A percentile compares a stretch with the other conserved stretches of the same genome.
phyloP scores from a whole-genome alignment of 441 rosid species.

The Daphne laureola region DNA sequence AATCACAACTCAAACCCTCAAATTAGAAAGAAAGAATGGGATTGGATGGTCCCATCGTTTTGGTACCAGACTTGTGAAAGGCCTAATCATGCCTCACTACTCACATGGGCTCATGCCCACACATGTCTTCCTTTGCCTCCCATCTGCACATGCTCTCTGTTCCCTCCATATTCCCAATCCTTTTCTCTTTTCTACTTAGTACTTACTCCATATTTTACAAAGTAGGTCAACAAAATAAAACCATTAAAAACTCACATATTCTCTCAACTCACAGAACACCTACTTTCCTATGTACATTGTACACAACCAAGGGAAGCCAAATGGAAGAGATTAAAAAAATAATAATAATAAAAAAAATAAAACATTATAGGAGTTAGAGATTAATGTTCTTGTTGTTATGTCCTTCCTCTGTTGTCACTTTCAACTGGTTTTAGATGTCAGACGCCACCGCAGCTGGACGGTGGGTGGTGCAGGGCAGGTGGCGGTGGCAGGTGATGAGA shows the following conservation, averaged over 20 bases:
- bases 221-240: conserved; percentile 4
- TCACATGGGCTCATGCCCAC: conserved; percentile 34
- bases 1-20: conserved; percentile 14
- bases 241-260: not conserved
- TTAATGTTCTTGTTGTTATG: conserved; percentile 4
- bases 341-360: no score
- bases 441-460: not conserved
- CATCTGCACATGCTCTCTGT: conserved; percentile 35
- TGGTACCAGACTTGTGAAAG: conserved; percentile 14
- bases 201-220: conserved; percentile 2
- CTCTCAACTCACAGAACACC: conserved; percentile 5
- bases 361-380: conserved; percentile 8
- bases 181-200: conserved; percentile 11
- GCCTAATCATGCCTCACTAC: conserved; percentile 13
- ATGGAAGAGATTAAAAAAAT: no score
- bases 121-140: conserved; percentile 38
- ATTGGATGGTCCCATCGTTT: conserved; percentile 17
- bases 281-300: conserved; percentile 4
- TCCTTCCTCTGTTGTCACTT: not conserved
- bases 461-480: conserved; percentile 40
- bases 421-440: not conserved
- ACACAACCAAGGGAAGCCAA: conserved; percentile 16
- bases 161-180: conserved; percentile 14
- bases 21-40: conserved; percentile 4
- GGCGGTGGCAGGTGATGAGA: conserved; percentile 56